Conservation (phyloP, 2,329 filamentous ascomycete genomes). For the Ophiostoma quercus region DNA sequence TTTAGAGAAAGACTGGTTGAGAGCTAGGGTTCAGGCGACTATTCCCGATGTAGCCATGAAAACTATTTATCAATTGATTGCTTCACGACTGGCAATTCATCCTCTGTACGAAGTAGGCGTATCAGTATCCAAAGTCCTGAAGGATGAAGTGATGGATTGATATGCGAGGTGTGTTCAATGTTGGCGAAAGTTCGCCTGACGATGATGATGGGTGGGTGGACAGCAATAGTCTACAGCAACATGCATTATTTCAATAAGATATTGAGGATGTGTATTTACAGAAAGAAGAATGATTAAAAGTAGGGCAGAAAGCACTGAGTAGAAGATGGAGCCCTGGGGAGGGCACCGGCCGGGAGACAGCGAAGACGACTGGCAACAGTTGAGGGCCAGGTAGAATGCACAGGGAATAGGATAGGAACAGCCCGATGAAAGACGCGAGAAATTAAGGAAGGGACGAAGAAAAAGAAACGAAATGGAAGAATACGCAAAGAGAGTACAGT, state of each 20-base stretch:
- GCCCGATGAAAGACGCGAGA: neutral
- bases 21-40: neutral
- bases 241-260: neutral
- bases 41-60: neutral
- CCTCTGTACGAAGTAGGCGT: neutral
- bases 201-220: neutral
- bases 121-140: neutral
- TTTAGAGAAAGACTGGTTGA: neutral
- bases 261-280: neutral
- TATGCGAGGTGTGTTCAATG: neutral
- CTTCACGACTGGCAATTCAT: neutral
- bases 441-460: neutral
- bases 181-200: neutral
- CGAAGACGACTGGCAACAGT: neutral
- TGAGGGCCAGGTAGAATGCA: neutral
- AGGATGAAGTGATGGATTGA: neutral
- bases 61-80: neutral
- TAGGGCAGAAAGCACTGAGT: neutral
- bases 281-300: neutral
- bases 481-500: neutral
- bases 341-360: neutral
- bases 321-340: neutral
- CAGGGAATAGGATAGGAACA: neutral
- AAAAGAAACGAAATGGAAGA: constrained; percentile 1
- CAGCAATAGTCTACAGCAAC: neutral